phyloP scores from a whole-genome alignment of 176 grass and related monocot species.

The Raddia distichophylla region DNA sequence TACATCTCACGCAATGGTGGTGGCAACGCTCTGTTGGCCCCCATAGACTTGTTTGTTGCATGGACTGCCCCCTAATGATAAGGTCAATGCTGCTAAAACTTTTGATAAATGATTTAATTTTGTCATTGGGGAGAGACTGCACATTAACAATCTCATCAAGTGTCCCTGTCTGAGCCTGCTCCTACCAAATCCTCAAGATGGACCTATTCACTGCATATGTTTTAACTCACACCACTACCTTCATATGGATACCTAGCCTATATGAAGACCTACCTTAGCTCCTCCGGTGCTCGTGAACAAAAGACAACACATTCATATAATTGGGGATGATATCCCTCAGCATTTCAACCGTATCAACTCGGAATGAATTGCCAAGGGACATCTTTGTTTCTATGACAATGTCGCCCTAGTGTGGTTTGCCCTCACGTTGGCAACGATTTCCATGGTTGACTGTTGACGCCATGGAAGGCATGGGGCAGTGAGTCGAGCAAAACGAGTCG shows the following conservation, averaged over 20 bases:
- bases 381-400: conserved; percentile 70
- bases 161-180: conserved; percentile 65
- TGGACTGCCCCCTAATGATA: conserved; percentile 80
- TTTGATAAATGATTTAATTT: conserved; percentile 37
- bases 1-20: no score
- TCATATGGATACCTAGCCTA: conserved; percentile 72
- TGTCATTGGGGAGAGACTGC: conserved; percentile 39
- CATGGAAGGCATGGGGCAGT: no score
- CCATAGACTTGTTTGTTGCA: conserved; percentile 59
- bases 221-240: conserved; percentile 68
- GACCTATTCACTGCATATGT: conserved; percentile 64
- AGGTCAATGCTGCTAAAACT: conserved; percentile 69
- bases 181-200: conserved; percentile 78
- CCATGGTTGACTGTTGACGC: no score
- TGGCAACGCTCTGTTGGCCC: no score
- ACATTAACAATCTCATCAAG: conserved; percentile 72
- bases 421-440: no score
- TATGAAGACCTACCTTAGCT: conserved; percentile 84
- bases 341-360: conserved; percentile 77
- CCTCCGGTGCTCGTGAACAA: conserved; percentile 95
- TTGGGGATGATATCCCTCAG: conserved; percentile 68
- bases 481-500: no score
- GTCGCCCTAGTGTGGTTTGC: conserved; percentile 72
- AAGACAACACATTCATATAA: conserved; percentile 65
- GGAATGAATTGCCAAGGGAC: conserved; percentile 84